Evolutionary conservation across 2,329 filamentous ascomycete species (phyloP), one percentile per base, ranked within the genome.

Genomic region (Teratosphaeria gauchensis): DNA sequence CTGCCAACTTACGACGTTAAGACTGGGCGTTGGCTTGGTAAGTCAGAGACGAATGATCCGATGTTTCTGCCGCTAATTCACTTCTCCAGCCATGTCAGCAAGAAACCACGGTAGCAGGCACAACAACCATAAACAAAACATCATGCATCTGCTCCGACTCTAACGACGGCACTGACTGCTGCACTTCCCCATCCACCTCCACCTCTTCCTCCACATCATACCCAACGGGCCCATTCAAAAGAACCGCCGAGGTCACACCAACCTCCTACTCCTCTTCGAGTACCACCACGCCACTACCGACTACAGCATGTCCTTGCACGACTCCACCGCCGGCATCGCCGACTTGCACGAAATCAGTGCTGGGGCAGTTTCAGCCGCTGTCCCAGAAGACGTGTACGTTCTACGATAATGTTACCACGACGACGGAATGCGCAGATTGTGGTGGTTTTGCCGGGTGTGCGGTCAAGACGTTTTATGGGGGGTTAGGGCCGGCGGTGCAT

Each of bases 11-110:
- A 35, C 35, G 55, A 59, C 55, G 6, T 51, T 30, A 28, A 24
- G 54, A 24, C 52, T 57, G 5, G 58, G 58, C 24, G 35, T 12
- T n/a, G 58, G 58, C n/a, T 19, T 57, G 33, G 51, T 59, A 16
- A 48, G n/a, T 19, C n/a, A 5, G 42, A 28, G 24, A 28, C 24
- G 4, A 28, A 28, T 28, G 24, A 28, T 28, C 24, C 2, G 24
- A 28, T 28, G 24, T 28, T 28, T 28, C 24, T 8, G 42, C 19
- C 3, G 42, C 19, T 48, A 11, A 48, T 19, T 11, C 33, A 28
- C 24, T 19, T 16, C 42, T 19, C 16, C 42, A 48, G 42, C n/a
- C 42, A 48, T 48, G 42, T 21, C 42, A 21, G 4, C 1, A 2
- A 48, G 16, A 48, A 48, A 48, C 42, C 5, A 48, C 42, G 2